Base-by-base conservation (phyloP, 2,329 filamentous ascomycete species). In the Alternaria triticina region DNA sequence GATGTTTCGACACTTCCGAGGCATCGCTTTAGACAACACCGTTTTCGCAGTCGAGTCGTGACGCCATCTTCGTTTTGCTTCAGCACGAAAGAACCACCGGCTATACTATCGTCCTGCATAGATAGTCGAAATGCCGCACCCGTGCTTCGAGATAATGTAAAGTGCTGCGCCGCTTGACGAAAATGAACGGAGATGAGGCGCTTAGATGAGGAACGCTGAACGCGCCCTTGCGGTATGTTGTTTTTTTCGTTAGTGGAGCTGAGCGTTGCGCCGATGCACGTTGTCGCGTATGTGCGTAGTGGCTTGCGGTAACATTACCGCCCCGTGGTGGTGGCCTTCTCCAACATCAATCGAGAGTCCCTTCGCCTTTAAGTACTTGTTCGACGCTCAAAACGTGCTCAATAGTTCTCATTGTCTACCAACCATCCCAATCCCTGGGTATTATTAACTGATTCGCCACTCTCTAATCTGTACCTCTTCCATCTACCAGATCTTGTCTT, bases 1-100 rank as follows among this genome's bases (percentile, higher is more conserved):
- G 44, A 43, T 64, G 59, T 70, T 68, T 68, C 57, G 59, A 59
- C 51, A 45, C 36, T 28, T 17, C 59, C 59, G 61, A 61, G 25
- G 57, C 61, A 40, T 23, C 51, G 11, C 25, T 13, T 5, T 10
- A 27, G 40, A 46, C 40, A 59, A 45, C 17, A 44, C 13, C 49
- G 49, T 22, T 36, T 25, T 15, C 20, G 36, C 13, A 33, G 15
- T 52, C 20, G 49, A 40, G 20, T 40, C 28, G 28, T 36, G 49
- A 52, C 28, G 49, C 20, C 20, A n/a, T n/a, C 49, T 52, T 40
- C 9, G 10, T 13, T 23, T 25, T 20, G 28, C 23, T 13, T 52
- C 5, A 25, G 10, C 2, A 25, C 7, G 30, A 25, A 36, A 36
- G 49, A 52, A 52, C 47, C 59, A 59, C 47, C 55, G 47, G 55